Evolutionary conservation across 139 green algal species (phyloP).

Genomic region (Chlamydomonas schloesseri): DNA sequence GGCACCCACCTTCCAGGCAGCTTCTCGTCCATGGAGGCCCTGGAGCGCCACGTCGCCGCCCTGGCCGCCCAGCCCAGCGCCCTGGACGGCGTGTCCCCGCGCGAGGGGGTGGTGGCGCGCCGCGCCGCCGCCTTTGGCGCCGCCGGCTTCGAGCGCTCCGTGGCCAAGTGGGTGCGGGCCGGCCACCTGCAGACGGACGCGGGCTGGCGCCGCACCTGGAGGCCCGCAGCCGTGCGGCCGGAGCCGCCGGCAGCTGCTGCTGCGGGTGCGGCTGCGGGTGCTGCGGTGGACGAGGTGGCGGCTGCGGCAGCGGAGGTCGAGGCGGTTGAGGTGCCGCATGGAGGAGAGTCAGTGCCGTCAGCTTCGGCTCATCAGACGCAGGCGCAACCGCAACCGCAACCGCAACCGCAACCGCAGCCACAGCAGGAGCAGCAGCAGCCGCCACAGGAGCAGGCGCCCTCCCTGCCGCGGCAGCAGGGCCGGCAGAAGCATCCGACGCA

Average conservation of each 20-base stretch:
- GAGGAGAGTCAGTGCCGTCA: no score
- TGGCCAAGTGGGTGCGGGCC: conserved; percentile 7
- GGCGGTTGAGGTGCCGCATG: no score
- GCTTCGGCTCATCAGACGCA: no score
- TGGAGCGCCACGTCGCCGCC: not conserved
- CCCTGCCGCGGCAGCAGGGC: not conserved
- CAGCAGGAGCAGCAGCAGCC: conserved; percentile 3
- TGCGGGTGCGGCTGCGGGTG: not conserved
- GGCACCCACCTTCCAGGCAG: no score
- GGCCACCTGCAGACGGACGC: conserved; percentile 9
- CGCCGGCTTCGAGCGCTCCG: not conserved
- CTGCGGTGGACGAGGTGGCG: not conserved
- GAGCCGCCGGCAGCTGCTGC: not conserved
- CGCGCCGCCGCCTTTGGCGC: not conserved
- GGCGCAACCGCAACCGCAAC: no score
- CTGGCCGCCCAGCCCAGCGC: not conserved
- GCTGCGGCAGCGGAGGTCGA: not conserved
- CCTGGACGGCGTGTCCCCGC: not conserved
- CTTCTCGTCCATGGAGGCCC: not conserved
- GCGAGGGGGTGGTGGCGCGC: conserved; percentile 17
- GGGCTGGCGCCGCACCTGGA: conserved; percentile 5
- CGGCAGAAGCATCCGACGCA: no score
- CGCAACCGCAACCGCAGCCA: not conserved
- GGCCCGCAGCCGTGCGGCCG: not conserved
- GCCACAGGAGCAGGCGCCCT: conserved; percentile 4